These are phyloP conservation scores for Orbilia oligospora DNA, from an alignment of 2,329 filamentous ascomycete species.

Conservation along the genomic window DNA sequence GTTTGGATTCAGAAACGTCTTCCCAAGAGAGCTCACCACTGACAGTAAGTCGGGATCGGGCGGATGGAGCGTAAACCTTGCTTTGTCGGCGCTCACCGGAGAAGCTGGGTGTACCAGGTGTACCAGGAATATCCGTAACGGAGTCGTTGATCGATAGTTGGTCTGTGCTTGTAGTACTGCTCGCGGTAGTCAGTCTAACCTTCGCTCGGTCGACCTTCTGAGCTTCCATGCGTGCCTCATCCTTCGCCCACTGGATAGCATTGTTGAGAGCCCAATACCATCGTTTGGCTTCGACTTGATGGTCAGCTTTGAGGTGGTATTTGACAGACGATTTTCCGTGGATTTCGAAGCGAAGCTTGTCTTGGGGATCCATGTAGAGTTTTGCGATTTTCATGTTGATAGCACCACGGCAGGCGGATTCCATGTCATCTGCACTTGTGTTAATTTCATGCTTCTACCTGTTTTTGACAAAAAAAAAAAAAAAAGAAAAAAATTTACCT, in stretches of 20 bases:
- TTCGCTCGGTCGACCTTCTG: slow-evolving; percentile 68
- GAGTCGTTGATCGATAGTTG: slow-evolving; percentile 63
- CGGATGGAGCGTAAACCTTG: slow-evolving; percentile 46
- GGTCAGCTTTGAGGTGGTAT: slow-evolving; percentile 97
- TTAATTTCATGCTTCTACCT: neutral
- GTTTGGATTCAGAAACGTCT: slow-evolving; percentile 54
- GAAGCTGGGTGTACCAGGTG: slow-evolving; percentile 66
- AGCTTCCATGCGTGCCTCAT: slow-evolving; percentile 93
- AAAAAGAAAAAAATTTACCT: slow-evolving; percentile 68
- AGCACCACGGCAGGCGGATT: slow-evolving; percentile 93
- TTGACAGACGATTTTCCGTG: slow-evolving; percentile 98
- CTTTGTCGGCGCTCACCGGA: slow-evolving; percentile 66
- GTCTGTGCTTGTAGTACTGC: slow-evolving; percentile 51
- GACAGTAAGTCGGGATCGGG: slow-evolving; percentile 48
- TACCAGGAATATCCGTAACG: slow-evolving; percentile 69
- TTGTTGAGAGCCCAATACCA: slow-evolving; percentile 99
- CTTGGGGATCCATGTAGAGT: slow-evolving; percentile 94
- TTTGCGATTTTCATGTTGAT: slow-evolving; percentile 99
- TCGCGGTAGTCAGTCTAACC: slow-evolving; percentile 82
- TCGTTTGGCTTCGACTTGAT: slow-evolving; percentile 96
- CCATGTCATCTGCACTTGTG: slow-evolving; percentile 81
- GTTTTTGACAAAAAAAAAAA: neutral
- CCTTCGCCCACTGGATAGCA: slow-evolving; percentile 97
- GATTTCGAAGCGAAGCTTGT: slow-evolving; percentile 98
- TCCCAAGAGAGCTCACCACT: slow-evolving; percentile 58